These are phyloP conservation scores for Globisporangium emineosum DNA, from an alignment of 352 stramenopile species.

Conservation along the genomic window DNA sequence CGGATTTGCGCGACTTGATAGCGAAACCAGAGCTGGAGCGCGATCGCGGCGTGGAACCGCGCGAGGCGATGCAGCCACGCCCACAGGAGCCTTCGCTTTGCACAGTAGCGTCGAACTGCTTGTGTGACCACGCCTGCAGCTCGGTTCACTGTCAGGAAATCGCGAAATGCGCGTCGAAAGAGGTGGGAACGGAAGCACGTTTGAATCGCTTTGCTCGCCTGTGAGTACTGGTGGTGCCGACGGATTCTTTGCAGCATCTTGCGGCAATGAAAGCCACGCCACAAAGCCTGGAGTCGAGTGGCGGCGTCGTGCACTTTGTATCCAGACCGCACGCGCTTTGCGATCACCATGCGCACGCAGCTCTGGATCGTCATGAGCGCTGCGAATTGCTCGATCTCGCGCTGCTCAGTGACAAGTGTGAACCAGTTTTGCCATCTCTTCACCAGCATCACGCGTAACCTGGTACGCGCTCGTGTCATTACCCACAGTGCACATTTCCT, in stretches of 20 bases:
- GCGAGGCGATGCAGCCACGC: constrained; percentile 41
- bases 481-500: constrained; percentile 51
- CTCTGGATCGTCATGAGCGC: constrained; percentile 51
- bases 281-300: constrained; percentile 37
- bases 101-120: constrained; percentile 32
- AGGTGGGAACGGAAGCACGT: constrained; percentile 33
- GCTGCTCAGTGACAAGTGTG: constrained; percentile 18
- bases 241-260: constrained; percentile 34
- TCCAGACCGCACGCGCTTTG: constrained; percentile 20
- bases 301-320: constrained; percentile 29
- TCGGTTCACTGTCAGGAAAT: constrained; percentile 26
- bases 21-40: constrained; percentile 55
- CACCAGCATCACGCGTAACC: constrained; percentile 23
- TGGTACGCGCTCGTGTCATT: constrained; percentile 31
- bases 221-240: constrained; percentile 35
- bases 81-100: constrained; percentile 29
- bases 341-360: constrained; percentile 34
- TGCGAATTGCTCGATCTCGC: constrained; percentile 37
- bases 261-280: constrained; percentile 50
- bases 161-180: constrained; percentile 31
- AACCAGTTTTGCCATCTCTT: constrained; percentile 37
- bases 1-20: constrained; percentile 27
- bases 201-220: constrained; percentile 33
- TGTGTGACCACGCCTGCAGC: constrained; percentile 40
- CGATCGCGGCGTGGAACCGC: constrained; percentile 50